Evolutionary conservation across 2,329 filamentous ascomycete species (phyloP).

Genomic region (Phaeosphaeria sp.): DNA sequence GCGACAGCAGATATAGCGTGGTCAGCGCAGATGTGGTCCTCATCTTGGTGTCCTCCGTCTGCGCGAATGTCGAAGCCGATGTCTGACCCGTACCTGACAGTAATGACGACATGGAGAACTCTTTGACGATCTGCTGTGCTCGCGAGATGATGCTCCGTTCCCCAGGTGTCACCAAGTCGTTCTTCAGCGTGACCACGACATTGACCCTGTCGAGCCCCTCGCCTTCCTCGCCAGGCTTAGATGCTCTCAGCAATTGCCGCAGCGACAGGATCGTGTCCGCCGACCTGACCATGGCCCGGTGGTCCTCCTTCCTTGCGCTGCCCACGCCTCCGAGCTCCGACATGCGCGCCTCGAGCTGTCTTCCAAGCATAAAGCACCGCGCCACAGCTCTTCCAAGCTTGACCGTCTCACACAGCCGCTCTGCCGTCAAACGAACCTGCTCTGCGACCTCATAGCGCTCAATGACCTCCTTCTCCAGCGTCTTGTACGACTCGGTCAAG

Average conservation of each 20-base stretch:
- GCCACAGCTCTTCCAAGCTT: conserved; percentile 77
- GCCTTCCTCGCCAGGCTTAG: conserved; percentile 75
- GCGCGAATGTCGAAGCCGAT: conserved; percentile 59
- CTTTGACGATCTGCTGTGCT: conserved; percentile 79
- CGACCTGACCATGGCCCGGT: conserved; percentile 80
- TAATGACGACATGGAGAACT: conserved; percentile 76
- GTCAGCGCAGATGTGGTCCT: conserved; percentile 76
- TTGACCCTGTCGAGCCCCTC: conserved; percentile 77
- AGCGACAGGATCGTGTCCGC: conserved; percentile 79
- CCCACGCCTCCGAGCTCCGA: conserved; percentile 67
- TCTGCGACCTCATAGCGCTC: conserved; percentile 86
- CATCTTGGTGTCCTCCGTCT: conserved; percentile 76
- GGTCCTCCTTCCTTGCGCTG: conserved; percentile 68
- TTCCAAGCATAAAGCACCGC: conserved; percentile 79
- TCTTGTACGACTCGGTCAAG: conserved; percentile 83
- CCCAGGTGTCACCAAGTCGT: conserved; percentile 71
- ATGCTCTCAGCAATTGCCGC: conserved; percentile 73
- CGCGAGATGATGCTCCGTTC: conserved; percentile 76
- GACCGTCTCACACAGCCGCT: conserved; percentile 81
- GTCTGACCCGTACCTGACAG: conserved; percentile 43
- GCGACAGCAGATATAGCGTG: conserved; percentile 82
- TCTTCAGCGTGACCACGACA: conserved; percentile 73
- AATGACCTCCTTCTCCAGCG: conserved; percentile 85
- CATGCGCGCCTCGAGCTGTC: conserved; percentile 88
- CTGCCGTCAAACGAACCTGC: conserved; percentile 77